Evolutionary conservation across 2,329 filamentous ascomycete species (phyloP).

Genomic region (Laburnicola sp.): DNA sequence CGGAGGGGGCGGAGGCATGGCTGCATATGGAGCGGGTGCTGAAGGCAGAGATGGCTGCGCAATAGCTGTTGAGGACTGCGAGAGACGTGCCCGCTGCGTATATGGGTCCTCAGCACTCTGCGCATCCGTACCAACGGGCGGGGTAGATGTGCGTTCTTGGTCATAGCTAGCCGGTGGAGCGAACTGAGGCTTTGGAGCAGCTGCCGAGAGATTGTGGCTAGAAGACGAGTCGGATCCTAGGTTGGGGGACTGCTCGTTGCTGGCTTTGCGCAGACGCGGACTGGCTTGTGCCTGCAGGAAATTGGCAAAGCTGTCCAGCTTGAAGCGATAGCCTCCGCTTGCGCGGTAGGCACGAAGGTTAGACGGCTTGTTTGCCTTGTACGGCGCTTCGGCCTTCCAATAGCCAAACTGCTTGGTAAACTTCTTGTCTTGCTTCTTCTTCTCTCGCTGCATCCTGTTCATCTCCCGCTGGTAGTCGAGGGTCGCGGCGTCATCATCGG

Average conservation of each 20-base stretch:
- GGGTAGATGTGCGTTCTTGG: slow-evolving; percentile 3
- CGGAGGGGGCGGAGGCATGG: slow-evolving; percentile 37
- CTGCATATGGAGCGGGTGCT: not conserved
- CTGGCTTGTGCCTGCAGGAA: slow-evolving; percentile 24
- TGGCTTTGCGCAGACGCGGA: slow-evolving; percentile 16
- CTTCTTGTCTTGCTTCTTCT: slow-evolving; percentile 64
- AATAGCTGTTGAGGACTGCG: slow-evolving; percentile 15
- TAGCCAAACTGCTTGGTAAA: slow-evolving; percentile 70
- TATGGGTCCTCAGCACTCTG: slow-evolving; percentile 28
- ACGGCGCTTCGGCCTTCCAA: slow-evolving; percentile 50
- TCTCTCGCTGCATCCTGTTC: slow-evolving; percentile 69
- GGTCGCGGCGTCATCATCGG: slow-evolving; percentile 75
- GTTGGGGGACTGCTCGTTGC: slow-evolving; percentile 18
- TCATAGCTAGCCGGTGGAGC: slow-evolving; percentile 50
- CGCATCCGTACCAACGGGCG: slow-evolving; percentile 47
- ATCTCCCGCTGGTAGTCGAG: slow-evolving; percentile 69
- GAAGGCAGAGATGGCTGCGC: slow-evolving; percentile 8
- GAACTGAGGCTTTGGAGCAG: slow-evolving; percentile 44
- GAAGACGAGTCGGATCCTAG: slow-evolving; percentile 19
- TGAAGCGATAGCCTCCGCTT: slow-evolving; percentile 29
- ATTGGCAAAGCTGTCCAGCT: slow-evolving; percentile 29
- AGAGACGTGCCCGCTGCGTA: slow-evolving; percentile 23
- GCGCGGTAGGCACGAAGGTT: slow-evolving; percentile 33
- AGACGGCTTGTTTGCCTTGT: slow-evolving; percentile 29
- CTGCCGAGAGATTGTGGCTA: slow-evolving; percentile 15